These are phyloP conservation scores for Microascus cirrosus DNA, from an alignment of 2,329 filamentous ascomycete species.

Conservation along the genomic window DNA sequence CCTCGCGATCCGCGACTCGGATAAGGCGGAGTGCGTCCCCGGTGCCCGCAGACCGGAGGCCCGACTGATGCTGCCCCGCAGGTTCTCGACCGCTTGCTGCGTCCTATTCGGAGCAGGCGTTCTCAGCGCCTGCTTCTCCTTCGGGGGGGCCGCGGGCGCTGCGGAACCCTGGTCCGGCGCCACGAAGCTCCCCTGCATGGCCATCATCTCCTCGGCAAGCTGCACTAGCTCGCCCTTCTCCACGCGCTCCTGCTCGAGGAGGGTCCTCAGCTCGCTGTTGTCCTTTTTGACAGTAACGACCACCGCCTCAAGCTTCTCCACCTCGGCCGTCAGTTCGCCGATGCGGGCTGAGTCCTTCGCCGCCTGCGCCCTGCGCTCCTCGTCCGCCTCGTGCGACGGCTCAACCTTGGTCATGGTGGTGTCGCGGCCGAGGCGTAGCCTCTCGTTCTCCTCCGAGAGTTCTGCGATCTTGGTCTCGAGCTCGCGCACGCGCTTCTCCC, in stretches of 20 bases:
- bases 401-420: conserved; percentile 51
- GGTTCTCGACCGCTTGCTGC: conserved; percentile 25
- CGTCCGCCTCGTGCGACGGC: conserved; percentile 31
- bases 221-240: conserved; percentile 78
- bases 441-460: conserved; percentile 63
- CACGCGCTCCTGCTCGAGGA: conserved; percentile 63
- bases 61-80: conserved; percentile 43
- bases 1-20: conserved; percentile 35
- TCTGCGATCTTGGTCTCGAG: conserved; percentile 62
- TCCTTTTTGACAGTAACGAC: conserved; percentile 59
- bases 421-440: conserved; percentile 54
- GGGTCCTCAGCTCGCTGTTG: conserved; percentile 50
- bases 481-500: conserved; percentile 78
- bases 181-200: conserved; percentile 42
- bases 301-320: conserved; percentile 65
- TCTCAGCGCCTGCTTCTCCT: conserved; percentile 2
- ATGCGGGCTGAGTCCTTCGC: conserved; percentile 56
- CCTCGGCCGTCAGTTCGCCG: conserved; percentile 59
- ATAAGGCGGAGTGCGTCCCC: conserved; percentile 26
- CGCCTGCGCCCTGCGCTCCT: conserved; percentile 45
- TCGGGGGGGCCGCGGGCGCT: conserved; percentile 7
- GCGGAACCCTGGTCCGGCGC: conserved; percentile 25
- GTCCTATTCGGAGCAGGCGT: conserved; percentile 20
- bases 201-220: conserved; percentile 75
- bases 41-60: conserved; percentile 52